Percentiles rank a stretch among this genome's conserved stretches.
phyloP scores from a whole-genome alignment of 345 rosid genomes.

The Brassica incana region DNA sequence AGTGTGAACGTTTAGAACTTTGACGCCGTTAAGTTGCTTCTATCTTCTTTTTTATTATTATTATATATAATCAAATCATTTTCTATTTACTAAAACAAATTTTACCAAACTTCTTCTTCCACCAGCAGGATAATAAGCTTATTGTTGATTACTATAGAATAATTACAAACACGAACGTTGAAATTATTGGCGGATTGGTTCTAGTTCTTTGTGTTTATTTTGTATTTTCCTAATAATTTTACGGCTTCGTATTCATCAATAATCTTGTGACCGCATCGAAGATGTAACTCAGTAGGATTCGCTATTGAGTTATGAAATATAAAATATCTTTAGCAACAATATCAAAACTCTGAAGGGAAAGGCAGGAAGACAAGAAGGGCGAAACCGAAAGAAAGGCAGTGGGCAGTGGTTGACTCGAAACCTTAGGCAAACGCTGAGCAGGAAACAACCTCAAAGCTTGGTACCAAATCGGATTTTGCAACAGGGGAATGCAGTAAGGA shows the following conservation, averaged over 20 bases:
- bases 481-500: too few species aligned
- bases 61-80: not conserved
- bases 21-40: conserved; percentile 34
- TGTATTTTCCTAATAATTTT: not conserved
- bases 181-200: conserved; percentile 14
- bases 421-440: too few species aligned
- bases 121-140: conserved; percentile 8
- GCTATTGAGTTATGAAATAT: not conserved
- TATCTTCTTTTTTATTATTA: not conserved
- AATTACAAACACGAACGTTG: conserved; percentile 21
- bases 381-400: too few species aligned
- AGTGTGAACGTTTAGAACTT: conserved; percentile 61
- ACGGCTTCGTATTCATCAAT: not conserved
- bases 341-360: not conserved
- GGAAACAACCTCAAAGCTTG: too few species aligned
- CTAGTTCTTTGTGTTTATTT: not conserved
- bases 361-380: too few species aligned
- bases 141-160: conserved; percentile 33
- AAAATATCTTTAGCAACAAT: not conserved
- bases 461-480: too few species aligned
- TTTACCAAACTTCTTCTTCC: conserved; percentile 26
- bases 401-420: too few species aligned
- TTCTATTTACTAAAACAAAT: not conserved
- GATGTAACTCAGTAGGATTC: not conserved
- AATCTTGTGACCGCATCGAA: not conserved